Evolutionary conservation across 495 filamentous ascomycete species (phyloP).

Genomic region (Hypoxylon fuscum): DNA sequence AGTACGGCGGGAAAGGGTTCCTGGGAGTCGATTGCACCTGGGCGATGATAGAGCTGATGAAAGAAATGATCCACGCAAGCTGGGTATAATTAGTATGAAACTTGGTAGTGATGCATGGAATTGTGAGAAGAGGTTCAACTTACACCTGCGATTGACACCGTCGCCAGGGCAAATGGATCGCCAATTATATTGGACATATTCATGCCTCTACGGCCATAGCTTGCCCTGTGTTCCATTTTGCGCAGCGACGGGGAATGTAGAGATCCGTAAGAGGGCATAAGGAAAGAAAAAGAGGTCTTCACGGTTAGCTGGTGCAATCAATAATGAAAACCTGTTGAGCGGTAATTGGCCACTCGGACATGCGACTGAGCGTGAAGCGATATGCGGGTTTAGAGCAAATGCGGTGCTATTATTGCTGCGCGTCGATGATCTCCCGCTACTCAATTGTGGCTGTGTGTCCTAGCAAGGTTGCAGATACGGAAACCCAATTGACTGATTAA

Average conservation of each 20-base stretch:
- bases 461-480: slow-evolving; percentile 13
- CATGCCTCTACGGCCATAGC: slow-evolving; percentile 67
- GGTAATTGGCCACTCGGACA: slow-evolving; percentile 23
- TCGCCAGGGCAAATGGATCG: slow-evolving; percentile 95
- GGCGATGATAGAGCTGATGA: slow-evolving; percentile 84
- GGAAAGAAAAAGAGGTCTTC: slow-evolving; percentile 44
- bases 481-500: slow-evolving; percentile 8
- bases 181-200: slow-evolving; percentile 89
- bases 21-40: slow-evolving; percentile 49
- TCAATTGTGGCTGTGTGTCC: slow-evolving; percentile 37
- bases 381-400: slow-evolving; percentile 19
- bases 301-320: slow-evolving; percentile 17
- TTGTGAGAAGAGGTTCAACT: slow-evolving; percentile 46
- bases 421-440: slow-evolving; percentile 26
- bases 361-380: slow-evolving; percentile 19
- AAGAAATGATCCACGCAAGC: slow-evolving; percentile 94
- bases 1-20: slow-evolving; percentile 76
- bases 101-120: slow-evolving; percentile 30
- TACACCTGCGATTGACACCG: slow-evolving; percentile 90
- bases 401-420: no score
- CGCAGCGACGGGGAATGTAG: slow-evolving; percentile 76
- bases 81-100: slow-evolving; percentile 48
- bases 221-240: slow-evolving; percentile 79
- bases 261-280: slow-evolving; percentile 79
- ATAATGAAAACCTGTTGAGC: slow-evolving; percentile 27